A percentile compares a stretch with the other conserved stretches of the same genome.
Evolutionary conservation across 805 yeast species (phyloP).

Genomic region (Lipomyces yamanashiensis): DNA sequence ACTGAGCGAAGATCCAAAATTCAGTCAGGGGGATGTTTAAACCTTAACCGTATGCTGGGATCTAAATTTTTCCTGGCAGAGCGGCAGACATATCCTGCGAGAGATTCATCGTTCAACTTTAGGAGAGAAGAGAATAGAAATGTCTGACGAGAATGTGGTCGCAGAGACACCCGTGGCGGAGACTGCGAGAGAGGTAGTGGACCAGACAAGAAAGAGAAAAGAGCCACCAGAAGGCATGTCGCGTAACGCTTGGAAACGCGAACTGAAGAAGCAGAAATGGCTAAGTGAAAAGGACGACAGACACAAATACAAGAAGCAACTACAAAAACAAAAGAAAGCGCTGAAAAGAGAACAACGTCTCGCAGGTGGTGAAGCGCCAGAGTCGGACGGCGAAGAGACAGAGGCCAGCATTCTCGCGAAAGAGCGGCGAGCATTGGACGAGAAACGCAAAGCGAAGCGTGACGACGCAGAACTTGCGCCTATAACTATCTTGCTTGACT

Average conservation of each 20-base stretch:
- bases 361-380: slow-evolving; percentile 46
- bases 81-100: neutral
- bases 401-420: neutral
- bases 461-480: slow-evolving; percentile 22
- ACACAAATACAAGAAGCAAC: slow-evolving; percentile 58
- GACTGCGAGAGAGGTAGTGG: neutral
- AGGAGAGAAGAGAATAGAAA: neutral
- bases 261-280: slow-evolving; percentile 60
- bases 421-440: slow-evolving; percentile 11
- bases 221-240: slow-evolving; percentile 84
- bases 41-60: neutral
- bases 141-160: neutral
- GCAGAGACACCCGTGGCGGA: neutral
- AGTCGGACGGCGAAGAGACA: slow-evolving; percentile 39
- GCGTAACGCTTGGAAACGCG: slow-evolving; percentile 80
- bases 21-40: neutral
- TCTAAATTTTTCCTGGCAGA: neutral
- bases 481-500: slow-evolving; percentile 67
- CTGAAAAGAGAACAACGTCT: slow-evolving; percentile 36
- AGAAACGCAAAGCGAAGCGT: slow-evolving; percentile 13
- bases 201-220: slow-evolving; percentile 2
- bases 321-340: slow-evolving; percentile 48
- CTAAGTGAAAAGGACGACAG: slow-evolving; percentile 60
- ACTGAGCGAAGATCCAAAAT: neutral
- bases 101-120: neutral